These are phyloP conservation scores for Pseudocohnilembus persalinus DNA, from an alignment of 169 alveolate species.

Conservation along the genomic window DNA sequence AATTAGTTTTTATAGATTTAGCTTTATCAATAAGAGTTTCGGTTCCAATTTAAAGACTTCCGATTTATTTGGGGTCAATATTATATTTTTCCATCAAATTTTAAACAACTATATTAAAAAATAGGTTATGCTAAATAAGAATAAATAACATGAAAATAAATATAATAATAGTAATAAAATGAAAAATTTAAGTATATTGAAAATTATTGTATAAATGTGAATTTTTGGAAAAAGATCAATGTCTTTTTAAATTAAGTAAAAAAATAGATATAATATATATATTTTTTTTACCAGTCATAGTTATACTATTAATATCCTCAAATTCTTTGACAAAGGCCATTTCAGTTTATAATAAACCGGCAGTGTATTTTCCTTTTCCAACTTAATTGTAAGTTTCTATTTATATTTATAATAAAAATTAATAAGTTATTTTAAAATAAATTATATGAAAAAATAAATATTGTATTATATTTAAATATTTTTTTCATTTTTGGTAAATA, in stretches of 20 bases:
- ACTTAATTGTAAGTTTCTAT: slow-evolving; percentile 66
- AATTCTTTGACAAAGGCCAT: slow-evolving; percentile 79
- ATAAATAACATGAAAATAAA: no score
- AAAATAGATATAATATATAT: no score
- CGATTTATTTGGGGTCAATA: slow-evolving; percentile 66
- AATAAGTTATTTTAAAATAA: not conserved
- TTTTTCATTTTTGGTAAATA: not conserved
- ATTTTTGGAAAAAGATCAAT: no score
- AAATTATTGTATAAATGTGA: no score
- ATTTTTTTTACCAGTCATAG: slow-evolving; percentile 66
- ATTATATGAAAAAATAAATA: not conserved
- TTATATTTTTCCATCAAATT: slow-evolving; percentile 70
- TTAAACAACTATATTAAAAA: slow-evolving; percentile 52
- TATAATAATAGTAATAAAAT: not conserved
- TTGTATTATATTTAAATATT: not conserved
- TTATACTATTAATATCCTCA: slow-evolving; percentile 84
- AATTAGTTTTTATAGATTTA: slow-evolving; percentile 80
- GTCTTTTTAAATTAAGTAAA: no score
- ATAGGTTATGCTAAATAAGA: no score
- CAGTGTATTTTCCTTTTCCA: slow-evolving; percentile 81
- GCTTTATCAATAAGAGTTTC: slow-evolving; percentile 86
- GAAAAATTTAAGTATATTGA: no score
- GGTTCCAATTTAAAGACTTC: slow-evolving; percentile 88
- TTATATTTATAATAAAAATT: not conserved
- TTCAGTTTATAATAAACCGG: slow-evolving; percentile 79